Evolutionary conservation across 495 filamentous ascomycete genomes (phyloP).

Genomic region (Podospora anserina): DNA sequence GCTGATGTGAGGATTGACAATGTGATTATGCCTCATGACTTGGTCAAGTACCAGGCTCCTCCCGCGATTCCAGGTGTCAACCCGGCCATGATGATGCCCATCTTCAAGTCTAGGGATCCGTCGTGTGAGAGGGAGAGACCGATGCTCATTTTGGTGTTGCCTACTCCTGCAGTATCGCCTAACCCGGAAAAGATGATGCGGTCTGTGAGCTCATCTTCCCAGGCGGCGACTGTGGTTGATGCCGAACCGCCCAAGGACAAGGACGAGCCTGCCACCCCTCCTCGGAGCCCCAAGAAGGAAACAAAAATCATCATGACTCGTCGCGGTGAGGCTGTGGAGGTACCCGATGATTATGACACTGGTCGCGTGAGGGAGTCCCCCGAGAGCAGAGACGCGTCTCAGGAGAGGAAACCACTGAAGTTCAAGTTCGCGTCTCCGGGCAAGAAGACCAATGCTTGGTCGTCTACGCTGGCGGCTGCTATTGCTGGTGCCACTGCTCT

Average conservation of each 20-base stretch:
- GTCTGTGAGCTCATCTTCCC: slow-evolving; percentile 13
- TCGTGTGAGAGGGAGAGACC: slow-evolving; percentile 50
- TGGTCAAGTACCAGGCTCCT: slow-evolving; percentile 29
- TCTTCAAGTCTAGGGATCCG: slow-evolving; percentile 45
- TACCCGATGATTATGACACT: slow-evolving; percentile 44
- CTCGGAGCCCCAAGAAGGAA: slow-evolving; percentile 10
- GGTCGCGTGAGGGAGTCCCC: slow-evolving; percentile 56
- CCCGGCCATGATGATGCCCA: slow-evolving; percentile 22
- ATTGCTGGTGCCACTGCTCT: slow-evolving; percentile 33
- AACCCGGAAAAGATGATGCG: slow-evolving; percentile 36
- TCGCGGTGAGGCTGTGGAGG: slow-evolving; percentile 27
- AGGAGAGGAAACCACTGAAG: slow-evolving; percentile 25
- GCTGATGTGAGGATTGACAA: slow-evolving; percentile 55
- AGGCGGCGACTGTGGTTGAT: slow-evolving; percentile 2
- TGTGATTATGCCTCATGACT: slow-evolving; percentile 40
- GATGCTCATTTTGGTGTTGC: slow-evolving; percentile 50
- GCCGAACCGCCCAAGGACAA: slow-evolving; percentile 15
- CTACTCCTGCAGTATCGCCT: slow-evolving; percentile 49
- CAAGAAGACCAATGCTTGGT: slow-evolving; percentile 40
- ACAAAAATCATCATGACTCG: slow-evolving; percentile 16
- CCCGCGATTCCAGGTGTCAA: background rate
- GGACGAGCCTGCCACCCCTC: background rate
- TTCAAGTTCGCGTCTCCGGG: slow-evolving; percentile 27
- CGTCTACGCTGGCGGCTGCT: slow-evolving; percentile 37
- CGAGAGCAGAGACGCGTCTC: slow-evolving; percentile 44